Conservation (phyloP, 495 filamentous ascomycete species). For the Penicillium roqueforti region DNA sequence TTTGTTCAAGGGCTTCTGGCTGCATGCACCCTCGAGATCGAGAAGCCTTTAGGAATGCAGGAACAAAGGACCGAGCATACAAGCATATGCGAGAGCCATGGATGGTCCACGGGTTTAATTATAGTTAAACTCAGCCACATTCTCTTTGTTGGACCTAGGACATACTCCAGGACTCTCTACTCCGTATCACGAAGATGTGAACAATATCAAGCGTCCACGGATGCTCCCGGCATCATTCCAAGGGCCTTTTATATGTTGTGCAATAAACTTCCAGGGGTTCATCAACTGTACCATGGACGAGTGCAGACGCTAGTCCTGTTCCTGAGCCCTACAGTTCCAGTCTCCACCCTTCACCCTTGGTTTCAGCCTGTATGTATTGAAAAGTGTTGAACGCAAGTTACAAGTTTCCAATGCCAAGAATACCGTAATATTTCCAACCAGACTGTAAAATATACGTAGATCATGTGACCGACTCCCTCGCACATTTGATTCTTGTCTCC, state of each 20-base stretch:
- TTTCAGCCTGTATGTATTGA: not conserved
- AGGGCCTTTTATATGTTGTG: not conserved
- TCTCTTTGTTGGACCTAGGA: not conserved
- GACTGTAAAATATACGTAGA: not conserved
- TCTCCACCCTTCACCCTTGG: constrained; percentile 10
- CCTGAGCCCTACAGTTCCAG: constrained; percentile 26
- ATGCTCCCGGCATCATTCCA: not conserved
- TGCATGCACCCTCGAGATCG: constrained; percentile 1
- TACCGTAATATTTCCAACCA: not conserved
- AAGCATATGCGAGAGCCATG: not conserved
- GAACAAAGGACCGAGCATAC: not conserved
- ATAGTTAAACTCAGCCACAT: not conserved
- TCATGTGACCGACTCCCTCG: not conserved
- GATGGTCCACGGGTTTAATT: not conserved
- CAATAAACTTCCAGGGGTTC: constrained; percentile 3
- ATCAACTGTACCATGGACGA: constrained; percentile 17
- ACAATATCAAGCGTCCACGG: not conserved
- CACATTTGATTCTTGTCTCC: not conserved
- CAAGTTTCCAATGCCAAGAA: not conserved
- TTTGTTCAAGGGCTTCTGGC: not conserved
- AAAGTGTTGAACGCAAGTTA: not conserved
- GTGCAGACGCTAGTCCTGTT: constrained; percentile 36
- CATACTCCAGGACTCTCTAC: not conserved
- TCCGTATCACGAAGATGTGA: not conserved
- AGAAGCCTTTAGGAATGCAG: not conserved